Evolutionary conservation across 805 yeast species (phyloP).

Genomic region (Nakazawaea peltata): DNA sequence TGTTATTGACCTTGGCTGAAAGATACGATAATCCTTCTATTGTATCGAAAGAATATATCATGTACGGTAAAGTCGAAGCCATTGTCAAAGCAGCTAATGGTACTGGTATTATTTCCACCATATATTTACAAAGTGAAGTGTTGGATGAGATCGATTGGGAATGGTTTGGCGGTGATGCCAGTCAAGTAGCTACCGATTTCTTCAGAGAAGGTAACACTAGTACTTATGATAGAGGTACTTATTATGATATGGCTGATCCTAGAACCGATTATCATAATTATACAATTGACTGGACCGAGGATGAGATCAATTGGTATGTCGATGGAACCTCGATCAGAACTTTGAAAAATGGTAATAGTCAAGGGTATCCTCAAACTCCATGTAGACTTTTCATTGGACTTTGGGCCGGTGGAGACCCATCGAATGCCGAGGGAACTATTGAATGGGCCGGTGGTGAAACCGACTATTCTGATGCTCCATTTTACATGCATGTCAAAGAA

Average conservation of each 20-base stretch:
- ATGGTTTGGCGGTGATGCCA: conserved; percentile 75
- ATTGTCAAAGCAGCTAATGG: conserved; percentile 68
- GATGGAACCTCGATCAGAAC: conserved; percentile 58
- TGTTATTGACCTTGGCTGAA: conserved; percentile 48
- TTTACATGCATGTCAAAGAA: conserved; percentile 45
- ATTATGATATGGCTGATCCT: conserved; percentile 48
- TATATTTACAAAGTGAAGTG: conserved; percentile 77
- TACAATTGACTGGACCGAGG: conserved; percentile 66
- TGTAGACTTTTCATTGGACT: conserved; percentile 39
- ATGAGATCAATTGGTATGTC: conserved; percentile 49
- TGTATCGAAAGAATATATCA: conserved; percentile 71
- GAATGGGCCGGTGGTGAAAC: conserved; percentile 66
- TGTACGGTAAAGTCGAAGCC: conserved; percentile 83
- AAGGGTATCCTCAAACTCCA: conserved; percentile 76
- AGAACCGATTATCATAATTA: conserved; percentile 51
- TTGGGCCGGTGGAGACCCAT: conserved; percentile 45
- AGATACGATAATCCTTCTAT: conserved; percentile 74
- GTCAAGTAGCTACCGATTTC: conserved; percentile 70
- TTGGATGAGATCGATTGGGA: conserved; percentile 87
- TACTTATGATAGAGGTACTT: conserved; percentile 74
- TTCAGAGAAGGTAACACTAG: conserved; percentile 75
- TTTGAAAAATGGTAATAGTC: conserved; percentile 34
- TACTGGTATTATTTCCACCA: conserved; percentile 70
- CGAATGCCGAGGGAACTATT: conserved; percentile 49
- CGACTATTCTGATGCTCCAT: conserved; percentile 49